Percentiles rank a stretch among this genome's conserved stretches.
Evolutionary conservation across 345 rosid genomes (phyloP).

Genomic region (Hevea brasiliensis): DNA sequence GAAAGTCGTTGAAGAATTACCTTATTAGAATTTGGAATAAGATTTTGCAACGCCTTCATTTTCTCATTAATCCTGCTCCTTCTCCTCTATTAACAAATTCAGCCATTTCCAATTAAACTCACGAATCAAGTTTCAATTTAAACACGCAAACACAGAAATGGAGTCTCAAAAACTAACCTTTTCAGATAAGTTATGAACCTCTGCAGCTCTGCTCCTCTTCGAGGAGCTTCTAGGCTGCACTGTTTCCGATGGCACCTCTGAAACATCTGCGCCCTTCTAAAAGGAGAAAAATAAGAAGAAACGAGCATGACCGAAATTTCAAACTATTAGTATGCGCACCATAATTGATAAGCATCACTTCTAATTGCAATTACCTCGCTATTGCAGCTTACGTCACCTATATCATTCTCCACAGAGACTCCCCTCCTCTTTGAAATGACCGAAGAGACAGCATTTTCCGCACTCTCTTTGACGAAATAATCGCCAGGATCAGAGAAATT

Average conservation of each 20-base stretch:
- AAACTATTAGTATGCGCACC: not conserved
- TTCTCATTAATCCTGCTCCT: conserved; percentile 96
- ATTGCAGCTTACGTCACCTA: conserved; percentile 43
- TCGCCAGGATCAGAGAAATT: conserved; percentile 29
- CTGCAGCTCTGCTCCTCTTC: conserved; percentile 93
- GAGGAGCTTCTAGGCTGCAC: conserved; percentile 49
- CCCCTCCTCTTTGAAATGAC: conserved; percentile 18
- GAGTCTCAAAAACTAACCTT: conserved; percentile 50
- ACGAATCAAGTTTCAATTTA: conserved; percentile 13
- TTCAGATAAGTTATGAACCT: conserved; percentile 93
- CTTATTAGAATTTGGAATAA: conserved; percentile 95
- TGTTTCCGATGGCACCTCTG: conserved; percentile 36
- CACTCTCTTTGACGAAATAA: conserved; percentile 24
- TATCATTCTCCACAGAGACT: conserved; percentile 29
- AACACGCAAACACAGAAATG: not conserved
- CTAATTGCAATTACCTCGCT: conserved; percentile 37
- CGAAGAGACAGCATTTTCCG: conserved; percentile 31
- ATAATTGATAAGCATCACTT: not conserved
- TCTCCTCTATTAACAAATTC: conserved; percentile 62
- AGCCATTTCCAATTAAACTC: conserved; percentile 9
- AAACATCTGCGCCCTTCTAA: conserved; percentile 37
- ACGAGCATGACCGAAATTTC: not conserved
- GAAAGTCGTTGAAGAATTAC: conserved; percentile 27
- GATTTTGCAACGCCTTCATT: conserved; percentile 92
- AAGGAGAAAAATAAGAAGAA: not conserved